phyloP scores from a whole-genome alignment of 1,284 basidiomycete genomes.

The Wallemia hederae region DNA sequence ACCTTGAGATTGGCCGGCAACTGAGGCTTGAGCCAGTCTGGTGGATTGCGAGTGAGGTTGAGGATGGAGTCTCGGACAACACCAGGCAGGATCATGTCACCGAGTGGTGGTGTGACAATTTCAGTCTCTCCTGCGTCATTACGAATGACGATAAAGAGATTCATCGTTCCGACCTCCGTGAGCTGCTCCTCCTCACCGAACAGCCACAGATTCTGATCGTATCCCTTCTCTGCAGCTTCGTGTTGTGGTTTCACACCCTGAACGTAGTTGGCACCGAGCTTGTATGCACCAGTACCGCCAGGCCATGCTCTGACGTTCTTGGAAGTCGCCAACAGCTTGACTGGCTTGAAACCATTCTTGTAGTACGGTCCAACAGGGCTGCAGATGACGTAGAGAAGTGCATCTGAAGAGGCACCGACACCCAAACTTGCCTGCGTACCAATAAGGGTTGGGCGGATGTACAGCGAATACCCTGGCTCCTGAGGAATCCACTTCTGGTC shows the following conservation, averaged over 20 bases:
- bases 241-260: conserved; percentile 68
- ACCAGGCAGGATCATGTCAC: conserved; percentile 85
- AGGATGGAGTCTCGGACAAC: conserved; percentile 84
- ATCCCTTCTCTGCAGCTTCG: conserved; percentile 51
- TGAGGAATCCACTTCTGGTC: conserved; percentile 84
- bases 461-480: conserved; percentile 65
- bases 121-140: conserved; percentile 32
- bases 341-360: conserved; percentile 78
- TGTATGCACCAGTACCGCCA: conserved; percentile 75
- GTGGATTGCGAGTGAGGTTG: conserved; percentile 45
- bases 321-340: conserved; percentile 69
- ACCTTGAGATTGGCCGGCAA: conserved; percentile 35
- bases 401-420: conserved; percentile 58
- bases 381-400: conserved; percentile 78
- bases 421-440: conserved; percentile 71
- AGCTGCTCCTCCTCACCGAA: conserved; percentile 58
- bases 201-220: conserved; percentile 85
- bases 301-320: conserved; percentile 68
- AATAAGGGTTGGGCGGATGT: conserved; percentile 68
- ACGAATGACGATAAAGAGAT: conserved; percentile 65
- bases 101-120: conserved; percentile 69
- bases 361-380: conserved; percentile 90
- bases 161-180: conserved; percentile 86
- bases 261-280: conserved; percentile 70
- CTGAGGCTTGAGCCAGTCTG: conserved; percentile 23